Percentiles rank a stretch among this genome's conserved stretches.
These are phyloP conservation scores for Annulohypoxylon truncatum DNA, from an alignment of 2,329 filamentous ascomycete species.

Conservation along the genomic window DNA sequence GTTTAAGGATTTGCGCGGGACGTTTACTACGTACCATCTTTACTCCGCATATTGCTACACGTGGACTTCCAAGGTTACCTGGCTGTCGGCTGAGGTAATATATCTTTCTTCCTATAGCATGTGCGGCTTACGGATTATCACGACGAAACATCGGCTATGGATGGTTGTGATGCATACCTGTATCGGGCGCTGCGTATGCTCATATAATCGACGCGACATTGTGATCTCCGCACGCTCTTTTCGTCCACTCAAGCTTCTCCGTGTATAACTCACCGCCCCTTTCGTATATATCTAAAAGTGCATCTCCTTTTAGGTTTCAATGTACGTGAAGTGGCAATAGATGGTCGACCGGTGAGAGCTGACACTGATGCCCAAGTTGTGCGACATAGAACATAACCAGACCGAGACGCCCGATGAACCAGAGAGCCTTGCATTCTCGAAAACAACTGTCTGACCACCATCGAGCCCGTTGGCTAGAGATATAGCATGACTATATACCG, in stretches of 20 bases:
- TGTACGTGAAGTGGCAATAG: constrained; percentile 25
- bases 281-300: constrained; percentile 20
- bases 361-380: constrained; percentile 29
- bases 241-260: constrained; percentile 16
- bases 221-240: constrained; percentile 15
- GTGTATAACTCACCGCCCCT: constrained; percentile 23
- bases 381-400: constrained; percentile 15
- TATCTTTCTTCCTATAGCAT: neutral
- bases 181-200: constrained; percentile 4
- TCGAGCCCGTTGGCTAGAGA: constrained; percentile 9
- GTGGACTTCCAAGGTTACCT: neutral
- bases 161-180: neutral
- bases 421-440: constrained; percentile 12
- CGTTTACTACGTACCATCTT: neutral
- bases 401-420: constrained; percentile 22
- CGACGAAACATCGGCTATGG: neutral
- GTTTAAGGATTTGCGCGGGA: constrained; percentile 7
- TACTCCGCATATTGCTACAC: constrained; percentile 1
- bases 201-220: neutral
- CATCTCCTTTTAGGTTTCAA: constrained; percentile 28
- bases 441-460: neutral
- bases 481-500: constrained; percentile 17
- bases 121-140: constrained; percentile 10
- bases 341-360: constrained; percentile 34
- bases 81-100: constrained; percentile 1